Evolutionary conservation across 768 basidiomycete species (phyloP).

Genomic region (Myochromella boudieri): DNA sequence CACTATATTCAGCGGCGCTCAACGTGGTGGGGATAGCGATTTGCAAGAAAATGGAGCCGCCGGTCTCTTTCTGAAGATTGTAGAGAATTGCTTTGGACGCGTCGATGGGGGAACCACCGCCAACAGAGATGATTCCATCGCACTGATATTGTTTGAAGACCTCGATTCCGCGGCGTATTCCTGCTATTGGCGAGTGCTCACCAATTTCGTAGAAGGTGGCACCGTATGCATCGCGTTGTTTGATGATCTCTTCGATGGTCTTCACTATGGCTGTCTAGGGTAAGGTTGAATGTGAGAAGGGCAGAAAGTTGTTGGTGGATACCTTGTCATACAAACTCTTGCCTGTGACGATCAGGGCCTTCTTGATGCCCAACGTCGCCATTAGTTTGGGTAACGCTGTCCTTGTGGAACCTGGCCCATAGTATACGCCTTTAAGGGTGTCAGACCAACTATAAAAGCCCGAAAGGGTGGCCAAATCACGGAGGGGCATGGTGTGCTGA

Average conservation of each 20-base stretch:
- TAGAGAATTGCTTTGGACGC: slow-evolving; percentile 74
- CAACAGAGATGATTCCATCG: slow-evolving; percentile 71
- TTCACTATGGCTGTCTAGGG: slow-evolving; percentile 60
- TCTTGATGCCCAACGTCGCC: slow-evolving; percentile 50
- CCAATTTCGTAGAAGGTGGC: slow-evolving; percentile 74
- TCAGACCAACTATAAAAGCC: slow-evolving; percentile 71
- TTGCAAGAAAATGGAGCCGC: slow-evolving; percentile 54
- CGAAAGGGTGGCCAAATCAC: slow-evolving; percentile 21
- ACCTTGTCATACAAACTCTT: slow-evolving; percentile 68
- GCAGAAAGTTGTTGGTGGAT: slow-evolving; percentile 2
- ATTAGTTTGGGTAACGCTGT: slow-evolving; percentile 68
- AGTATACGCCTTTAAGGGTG: slow-evolving; percentile 66
- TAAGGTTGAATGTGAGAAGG: not conserved
- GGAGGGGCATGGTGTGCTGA: slow-evolving; percentile 14
- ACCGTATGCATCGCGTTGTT: slow-evolving; percentile 56
- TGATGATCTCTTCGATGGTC: slow-evolving; percentile 55
- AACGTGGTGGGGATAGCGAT: slow-evolving; percentile 84
- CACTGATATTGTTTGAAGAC: slow-evolving; percentile 55
- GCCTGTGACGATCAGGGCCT: slow-evolving; percentile 73
- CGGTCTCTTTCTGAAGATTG: slow-evolving; percentile 55
- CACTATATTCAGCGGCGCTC: slow-evolving; percentile 76
- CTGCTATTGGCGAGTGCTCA: slow-evolving; percentile 69
- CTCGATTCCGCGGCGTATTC: slow-evolving; percentile 56
- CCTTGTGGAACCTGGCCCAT: slow-evolving; percentile 66
- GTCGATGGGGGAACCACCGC: slow-evolving; percentile 82